Conservation (phyloP, 345 rosid genomes). For the Viola odorata region DNA sequence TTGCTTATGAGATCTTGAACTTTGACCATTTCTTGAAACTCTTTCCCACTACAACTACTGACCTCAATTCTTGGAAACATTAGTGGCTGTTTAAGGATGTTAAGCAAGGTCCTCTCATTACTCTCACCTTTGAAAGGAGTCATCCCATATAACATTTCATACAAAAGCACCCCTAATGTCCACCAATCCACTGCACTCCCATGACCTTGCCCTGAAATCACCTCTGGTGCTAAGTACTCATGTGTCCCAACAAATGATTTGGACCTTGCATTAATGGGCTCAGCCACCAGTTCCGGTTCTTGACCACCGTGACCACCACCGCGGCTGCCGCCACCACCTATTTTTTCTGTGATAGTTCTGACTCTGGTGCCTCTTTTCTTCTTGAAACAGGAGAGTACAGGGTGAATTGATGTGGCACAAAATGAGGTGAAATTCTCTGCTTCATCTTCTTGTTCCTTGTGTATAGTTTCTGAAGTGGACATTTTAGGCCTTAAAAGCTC, state of each 20-base stretch:
- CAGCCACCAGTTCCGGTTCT: constrained; percentile 55
- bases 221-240: constrained; percentile 94
- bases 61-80: constrained; percentile 52
- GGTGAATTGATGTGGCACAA: constrained; percentile 55
- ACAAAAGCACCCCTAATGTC: constrained; percentile 80
- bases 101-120: constrained; percentile 74
- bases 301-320: background rate
- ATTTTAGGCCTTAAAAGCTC: constrained; percentile 37
- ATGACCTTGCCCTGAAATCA: constrained; percentile 94
- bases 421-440: constrained; percentile 44
- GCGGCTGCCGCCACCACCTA: constrained; percentile 10
- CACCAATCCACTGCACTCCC: constrained; percentile 98
- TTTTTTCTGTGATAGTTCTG: constrained; percentile 48
- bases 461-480: constrained; percentile 10
- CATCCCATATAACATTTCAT: constrained; percentile 78
- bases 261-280: constrained; percentile 69
- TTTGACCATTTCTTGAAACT: constrained; percentile 55
- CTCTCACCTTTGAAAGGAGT: constrained; percentile 93
- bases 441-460: constrained; percentile 15
- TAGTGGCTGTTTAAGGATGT: constrained; percentile 76
- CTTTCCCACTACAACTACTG: constrained; percentile 39
- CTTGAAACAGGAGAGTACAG: constrained; percentile 67
- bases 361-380: constrained; percentile 25
- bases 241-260: constrained; percentile 91
- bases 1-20: constrained; percentile 67